Evolutionary conservation across 345 rosid genomes (phyloP), one percentile per base, ranked within the genome.

Genomic region (Syzygium grande): DNA sequence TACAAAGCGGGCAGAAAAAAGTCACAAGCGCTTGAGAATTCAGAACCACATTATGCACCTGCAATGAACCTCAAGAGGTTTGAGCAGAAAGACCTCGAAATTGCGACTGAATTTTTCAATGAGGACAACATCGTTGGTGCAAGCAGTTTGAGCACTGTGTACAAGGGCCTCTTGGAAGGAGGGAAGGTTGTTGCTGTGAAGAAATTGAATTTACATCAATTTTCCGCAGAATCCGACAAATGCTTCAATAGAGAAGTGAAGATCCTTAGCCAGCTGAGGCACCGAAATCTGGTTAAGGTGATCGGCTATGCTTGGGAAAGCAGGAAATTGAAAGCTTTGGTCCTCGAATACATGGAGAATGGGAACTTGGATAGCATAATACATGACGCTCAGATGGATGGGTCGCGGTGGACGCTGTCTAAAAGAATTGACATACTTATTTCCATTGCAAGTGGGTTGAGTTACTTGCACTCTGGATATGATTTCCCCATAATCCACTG

Each of bases 291-390:
- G 53, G 98, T 92, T 84, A 96, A 94, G 85, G 93, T 97, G 52
- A 80, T 97, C 84, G 98, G 99, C 29, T 97, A 92, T 87, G 95
- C 99, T 83, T 97, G 99, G 99, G 95, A 97, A 89, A 94, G 97
- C 21, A 78, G 91, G 10, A 97, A 95, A 87, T 93, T 96, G 78
- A 97, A 96, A 90, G 98, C 97, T 11, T 90, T 97, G 25, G 94
- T 96, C 88, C 89, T 96, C 86, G 95, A 96, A 46, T 95, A 91
- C 88, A 94, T 96, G 98, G 94, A 92, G 84, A 96, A 96, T 11
- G 99, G 98, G 87, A 96, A 90, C 93, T 91, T 96, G 88, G 98
- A 97, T 38, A 88, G 88, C 19, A 59, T 91, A 85, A 93, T 97
- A 58, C 96, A 97, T 52, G 88, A 90, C 38, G 51, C 94, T 59